phyloP scores from a whole-genome alignment of 2,329 filamentous ascomycete genomes.

The Mycosphaerella arachidis region DNA sequence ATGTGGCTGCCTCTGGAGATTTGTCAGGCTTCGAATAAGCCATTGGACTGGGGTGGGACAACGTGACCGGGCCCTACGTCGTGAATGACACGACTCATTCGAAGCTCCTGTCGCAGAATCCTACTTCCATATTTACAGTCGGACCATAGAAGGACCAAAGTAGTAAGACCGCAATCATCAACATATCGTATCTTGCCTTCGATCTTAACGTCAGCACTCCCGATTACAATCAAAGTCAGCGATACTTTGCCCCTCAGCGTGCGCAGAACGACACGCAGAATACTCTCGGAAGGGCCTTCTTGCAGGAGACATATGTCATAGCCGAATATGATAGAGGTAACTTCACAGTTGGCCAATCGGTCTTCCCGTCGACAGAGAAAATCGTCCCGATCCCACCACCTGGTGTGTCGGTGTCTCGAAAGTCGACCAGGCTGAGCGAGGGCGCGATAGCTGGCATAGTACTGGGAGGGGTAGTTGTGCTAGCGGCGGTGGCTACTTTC shows the following conservation, averaged over 20 bases:
- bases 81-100: conserved; percentile 38
- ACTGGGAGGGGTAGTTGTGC: neutral
- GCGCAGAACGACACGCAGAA: conserved; percentile 25
- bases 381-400: neutral
- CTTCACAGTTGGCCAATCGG: conserved; percentile 13
- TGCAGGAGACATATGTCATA: conserved; percentile 27
- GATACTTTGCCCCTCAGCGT: conserved; percentile 27
- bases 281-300: conserved; percentile 27
- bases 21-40: conserved; percentile 40
- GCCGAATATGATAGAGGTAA: conserved; percentile 13
- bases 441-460: conserved; percentile 1
- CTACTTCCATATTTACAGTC: conserved; percentile 36
- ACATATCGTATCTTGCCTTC: conserved; percentile 29
- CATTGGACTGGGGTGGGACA: conserved; percentile 39
- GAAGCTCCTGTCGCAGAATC: conserved; percentile 31
- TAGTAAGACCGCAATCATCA: conserved; percentile 16
- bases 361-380: neutral
- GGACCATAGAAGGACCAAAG: neutral
- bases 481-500: neutral
- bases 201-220: conserved; percentile 26
- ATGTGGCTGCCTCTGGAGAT: conserved; percentile 39
- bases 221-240: conserved; percentile 2
- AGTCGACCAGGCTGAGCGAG: neutral
- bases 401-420: neutral
- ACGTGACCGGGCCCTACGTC: conserved; percentile 35